Evolutionary conservation across 1,139 yeast genomes (phyloP).

Genomic region (Taphrina betulina): DNA sequence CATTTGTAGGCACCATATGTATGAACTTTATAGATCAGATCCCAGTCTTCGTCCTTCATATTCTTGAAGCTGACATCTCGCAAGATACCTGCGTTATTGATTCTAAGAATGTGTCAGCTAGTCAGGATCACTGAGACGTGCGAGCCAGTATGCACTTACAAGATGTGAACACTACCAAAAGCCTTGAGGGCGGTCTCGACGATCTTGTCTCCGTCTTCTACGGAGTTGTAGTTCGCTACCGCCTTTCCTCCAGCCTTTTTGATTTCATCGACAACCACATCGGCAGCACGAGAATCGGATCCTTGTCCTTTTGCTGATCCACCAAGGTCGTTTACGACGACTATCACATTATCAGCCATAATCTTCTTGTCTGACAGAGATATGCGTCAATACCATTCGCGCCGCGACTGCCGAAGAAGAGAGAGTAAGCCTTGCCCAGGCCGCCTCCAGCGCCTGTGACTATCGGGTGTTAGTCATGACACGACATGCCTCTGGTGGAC

Average conservation of each 20-base stretch:
- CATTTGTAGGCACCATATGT: conserved; percentile 83
- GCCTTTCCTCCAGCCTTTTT: conserved; percentile 74
- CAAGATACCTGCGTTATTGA: conserved; percentile 93
- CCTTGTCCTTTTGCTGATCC: conserved; percentile 70
- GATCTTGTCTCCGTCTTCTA: conserved; percentile 80
- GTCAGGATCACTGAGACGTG: no score
- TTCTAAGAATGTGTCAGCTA: no score
- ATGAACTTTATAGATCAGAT: conserved; percentile 80
- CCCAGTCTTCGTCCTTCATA: conserved; percentile 78
- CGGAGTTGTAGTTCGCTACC: conserved; percentile 92
- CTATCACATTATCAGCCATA: background rate
- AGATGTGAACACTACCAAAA: conserved; percentile 84
- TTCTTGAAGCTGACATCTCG: conserved; percentile 67
- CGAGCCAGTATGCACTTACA: conserved; percentile 42
- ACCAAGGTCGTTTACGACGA: conserved; percentile 88
- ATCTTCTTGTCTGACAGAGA: background rate
- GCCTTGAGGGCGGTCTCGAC: conserved; percentile 80
- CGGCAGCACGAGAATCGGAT: conserved; percentile 60
- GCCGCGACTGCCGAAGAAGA: conserved; percentile 83
- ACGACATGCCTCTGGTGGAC: conserved; percentile 12
- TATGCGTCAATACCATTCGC: conserved; percentile 52
- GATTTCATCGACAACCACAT: conserved; percentile 83
- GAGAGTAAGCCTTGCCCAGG: conserved; percentile 82
- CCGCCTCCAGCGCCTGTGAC: conserved; percentile 99
- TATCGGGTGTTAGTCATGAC: conserved; percentile 61